Base-by-base conservation (phyloP, 495 filamentous ascomycete species). In the Cercophora scortea region DNA sequence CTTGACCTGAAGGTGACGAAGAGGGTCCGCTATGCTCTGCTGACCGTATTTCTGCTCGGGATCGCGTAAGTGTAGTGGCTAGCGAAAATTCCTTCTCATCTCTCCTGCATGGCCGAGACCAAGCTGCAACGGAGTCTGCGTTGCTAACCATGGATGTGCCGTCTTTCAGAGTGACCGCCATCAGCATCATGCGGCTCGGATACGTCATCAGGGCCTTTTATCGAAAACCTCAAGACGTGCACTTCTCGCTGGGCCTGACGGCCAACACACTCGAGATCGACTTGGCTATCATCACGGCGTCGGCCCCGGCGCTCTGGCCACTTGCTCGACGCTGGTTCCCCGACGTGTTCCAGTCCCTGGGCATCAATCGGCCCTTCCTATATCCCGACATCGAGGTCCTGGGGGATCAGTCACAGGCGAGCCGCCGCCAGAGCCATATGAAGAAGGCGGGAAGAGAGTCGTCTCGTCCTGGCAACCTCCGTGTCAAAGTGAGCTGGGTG, bases 201-300 rank as follows among this genome's bases (percentile, higher is more conserved):
- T 55, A 53, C 15, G 39, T 70, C 9, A 25, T 63, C 18, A 32
- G 51, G n/a, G 11, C 60, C 32, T 65, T 62, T 47, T 62, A 61
- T 7, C 40, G 61, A 42, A 47, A 58, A 1, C 55, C 56, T 2
- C 42, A 52, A 15, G 66, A 72, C 42, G 11, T 6, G 4, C 59
- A 54, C 34, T 65, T 68, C 54, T 52, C 63, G 18, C 71, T 80
- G 39, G 70, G 73, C 8, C 76, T 75, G 57, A 65, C 63, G 15
- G 71, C 67, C 35, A 73, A 71, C 11, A 71, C 69, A 42, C 60
- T 77, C 32, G 77, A 79, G 59, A 72, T 71, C n/a, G 77, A 78
- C 58, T 58, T 79, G 6, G 75, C 75, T n/a, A 70, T 80, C 49
- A 61, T 78, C 32, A 71, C 73, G 1, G 77, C 76, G 8, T 79